Conservation (phyloP, 1,284 basidiomycete genomes). For the Cryptococcus maquisensis region DNA sequence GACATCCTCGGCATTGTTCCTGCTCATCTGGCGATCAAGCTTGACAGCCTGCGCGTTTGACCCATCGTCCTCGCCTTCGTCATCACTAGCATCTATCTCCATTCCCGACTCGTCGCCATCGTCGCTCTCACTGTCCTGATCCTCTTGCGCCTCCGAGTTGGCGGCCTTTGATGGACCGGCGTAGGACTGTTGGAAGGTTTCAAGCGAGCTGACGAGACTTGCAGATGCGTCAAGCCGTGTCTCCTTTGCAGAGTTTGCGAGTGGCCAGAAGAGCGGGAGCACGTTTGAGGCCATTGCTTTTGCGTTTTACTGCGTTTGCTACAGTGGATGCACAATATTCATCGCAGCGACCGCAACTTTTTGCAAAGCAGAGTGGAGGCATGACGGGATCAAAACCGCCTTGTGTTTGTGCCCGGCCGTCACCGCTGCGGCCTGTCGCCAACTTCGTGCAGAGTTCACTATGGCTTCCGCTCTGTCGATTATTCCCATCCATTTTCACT, state of each 20-base stretch:
- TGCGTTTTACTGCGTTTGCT: not conserved
- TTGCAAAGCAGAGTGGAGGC: not conserved
- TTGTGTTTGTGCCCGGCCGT: not conserved
- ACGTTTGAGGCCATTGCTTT: conserved; percentile 45
- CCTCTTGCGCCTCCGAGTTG: conserved; percentile 44
- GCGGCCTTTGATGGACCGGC: conserved; percentile 2
- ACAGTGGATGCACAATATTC: not conserved
- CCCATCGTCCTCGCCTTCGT: conserved; percentile 49
- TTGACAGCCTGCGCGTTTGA: conserved; percentile 48
- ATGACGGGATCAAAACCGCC: not conserved
- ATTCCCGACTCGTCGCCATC: conserved; percentile 52
- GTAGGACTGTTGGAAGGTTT: conserved; percentile 68
- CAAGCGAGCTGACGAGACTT: conserved; percentile 72
- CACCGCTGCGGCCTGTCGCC: not conserved
- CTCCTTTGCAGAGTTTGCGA: conserved; percentile 75
- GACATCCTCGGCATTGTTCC: conserved; percentile 76
- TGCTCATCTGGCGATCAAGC: conserved; percentile 50
- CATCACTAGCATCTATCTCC: conserved; percentile 49
- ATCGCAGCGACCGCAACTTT: conserved; percentile 2
- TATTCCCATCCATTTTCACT: too few species aligned
- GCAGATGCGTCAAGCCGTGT: conserved; percentile 80
- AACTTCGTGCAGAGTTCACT: too few species aligned
- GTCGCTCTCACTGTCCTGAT: conserved; percentile 46
- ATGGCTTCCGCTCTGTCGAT: too few species aligned
- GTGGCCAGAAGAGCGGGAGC: conserved; percentile 87